Base-by-base conservation (phyloP, 441 rosid genomes). In the Flueggea neowawraea region DNA sequence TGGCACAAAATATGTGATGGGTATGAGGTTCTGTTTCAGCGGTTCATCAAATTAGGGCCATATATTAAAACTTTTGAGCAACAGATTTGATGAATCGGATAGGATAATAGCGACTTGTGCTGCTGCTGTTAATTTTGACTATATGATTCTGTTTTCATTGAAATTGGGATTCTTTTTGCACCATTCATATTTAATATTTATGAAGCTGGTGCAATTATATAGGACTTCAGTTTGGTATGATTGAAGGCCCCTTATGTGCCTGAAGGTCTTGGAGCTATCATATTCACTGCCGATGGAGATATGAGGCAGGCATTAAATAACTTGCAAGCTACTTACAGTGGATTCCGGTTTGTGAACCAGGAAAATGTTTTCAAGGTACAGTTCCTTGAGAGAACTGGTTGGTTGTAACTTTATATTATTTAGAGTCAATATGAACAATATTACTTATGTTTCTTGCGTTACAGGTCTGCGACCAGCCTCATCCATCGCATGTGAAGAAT, bases 221-320 rank as follows among this genome's bases (percentile, higher is more conserved):
- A 69, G 69, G 55, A 71, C 60, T 6, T 36, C 32, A 70, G 52
- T 64, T 72, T 78, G 65, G 60, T 31, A 73, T 73, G 63, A 60
- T 43, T 80, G 69, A 75, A 94, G 99, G 97, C 87, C 69, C 94
- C 92, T 0, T 91, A 82, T 75, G 82, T 89, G 60, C 95, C 97
- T 1, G 99, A 91, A 81, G 99, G 99, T 60, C 96, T 95, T 33
- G 99, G 91, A 81, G 96, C 96, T 36, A 84, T 91, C 67, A 95
- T 95, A 73, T 95, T 95, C 80, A 95, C 99, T 15, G 96, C 96
- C 64, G 99, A 95, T 75, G 99, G 99, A 64, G 99, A 95, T 74
- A 95, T 94, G 99, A 89, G 99, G 77, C 99, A 94, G 77, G 97
- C 94, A 44, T 76, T 95, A 77, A 95, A 95, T 68, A 95, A 95